Evolutionary conservation across 306 rosid species (phyloP).

Genomic region (Alnus rubra): DNA sequence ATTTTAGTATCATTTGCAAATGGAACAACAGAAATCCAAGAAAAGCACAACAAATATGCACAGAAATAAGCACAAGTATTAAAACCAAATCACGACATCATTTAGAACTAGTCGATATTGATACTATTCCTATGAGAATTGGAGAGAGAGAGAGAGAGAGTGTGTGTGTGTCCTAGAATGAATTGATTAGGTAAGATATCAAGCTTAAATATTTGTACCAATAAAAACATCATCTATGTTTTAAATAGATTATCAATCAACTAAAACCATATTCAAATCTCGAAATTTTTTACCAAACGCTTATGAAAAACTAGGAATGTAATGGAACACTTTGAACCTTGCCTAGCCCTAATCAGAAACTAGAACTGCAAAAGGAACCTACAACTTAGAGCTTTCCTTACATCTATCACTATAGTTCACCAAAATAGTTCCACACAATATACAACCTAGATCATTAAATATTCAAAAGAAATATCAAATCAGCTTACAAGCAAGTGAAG

Average conservation of each 20-base stretch:
- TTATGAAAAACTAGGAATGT: neutral
- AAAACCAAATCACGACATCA: neutral
- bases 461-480: neutral
- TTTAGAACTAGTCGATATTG: neutral
- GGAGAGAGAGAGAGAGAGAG: neutral
- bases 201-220: neutral
- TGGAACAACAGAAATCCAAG: neutral
- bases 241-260: neutral
- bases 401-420: neutral
- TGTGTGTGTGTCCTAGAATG: neutral
- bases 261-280: neutral
- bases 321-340: neutral
- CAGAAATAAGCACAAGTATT: neutral
- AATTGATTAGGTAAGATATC: neutral
- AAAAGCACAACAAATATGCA: neutral
- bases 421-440: neutral
- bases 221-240: neutral
- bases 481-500: neutral
- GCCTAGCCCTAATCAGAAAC: neutral
- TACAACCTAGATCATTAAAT: neutral
- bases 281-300: neutral
- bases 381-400: neutral
- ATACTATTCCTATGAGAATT: neutral
- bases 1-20: neutral
- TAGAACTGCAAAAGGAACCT: neutral